A percentile compares a stretch with the other conserved stretches of the same genome.
phyloP scores from a whole-genome alignment of 2,329 filamentous ascomycete species.

The Cercospora brassicicola region DNA sequence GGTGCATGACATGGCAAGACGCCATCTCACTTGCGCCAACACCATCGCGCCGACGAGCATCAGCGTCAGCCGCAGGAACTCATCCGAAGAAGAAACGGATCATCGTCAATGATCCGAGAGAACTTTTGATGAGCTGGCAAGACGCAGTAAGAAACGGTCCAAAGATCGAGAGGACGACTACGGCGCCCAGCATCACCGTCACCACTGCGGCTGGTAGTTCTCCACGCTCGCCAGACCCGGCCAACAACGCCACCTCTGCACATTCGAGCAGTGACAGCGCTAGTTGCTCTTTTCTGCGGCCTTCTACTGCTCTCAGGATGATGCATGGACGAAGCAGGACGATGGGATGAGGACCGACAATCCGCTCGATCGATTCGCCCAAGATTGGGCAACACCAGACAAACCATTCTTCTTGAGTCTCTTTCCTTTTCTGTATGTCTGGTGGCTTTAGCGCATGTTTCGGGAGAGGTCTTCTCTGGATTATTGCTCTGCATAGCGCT shows the following conservation, averaged over 20 bases:
- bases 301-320: background rate
- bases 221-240: background rate
- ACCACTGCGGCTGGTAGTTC: background rate
- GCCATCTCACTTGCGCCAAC: background rate
- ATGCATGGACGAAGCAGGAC: background rate
- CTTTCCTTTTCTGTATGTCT: background rate
- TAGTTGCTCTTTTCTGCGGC: background rate
- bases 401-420: background rate
- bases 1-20: slow-evolving; percentile 11
- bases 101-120: slow-evolving; percentile 9
- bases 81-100: background rate
- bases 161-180: background rate
- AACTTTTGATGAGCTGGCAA: slow-evolving; percentile 12
- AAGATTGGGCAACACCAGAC: background rate
- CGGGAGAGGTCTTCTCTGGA: background rate
- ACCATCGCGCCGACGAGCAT: background rate
- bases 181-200: background rate
- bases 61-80: background rate
- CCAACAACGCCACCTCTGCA: background rate
- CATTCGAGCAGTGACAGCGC: background rate
- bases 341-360: background rate
- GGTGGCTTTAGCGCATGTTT: background rate
- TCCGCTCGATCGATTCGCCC: too few species aligned
- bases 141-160: slow-evolving; percentile 3
- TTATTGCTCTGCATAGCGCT: slow-evolving; percentile 16